Conservation (phyloP, 768 basidiomycete genomes). For the Lactarius evosmus region DNA sequence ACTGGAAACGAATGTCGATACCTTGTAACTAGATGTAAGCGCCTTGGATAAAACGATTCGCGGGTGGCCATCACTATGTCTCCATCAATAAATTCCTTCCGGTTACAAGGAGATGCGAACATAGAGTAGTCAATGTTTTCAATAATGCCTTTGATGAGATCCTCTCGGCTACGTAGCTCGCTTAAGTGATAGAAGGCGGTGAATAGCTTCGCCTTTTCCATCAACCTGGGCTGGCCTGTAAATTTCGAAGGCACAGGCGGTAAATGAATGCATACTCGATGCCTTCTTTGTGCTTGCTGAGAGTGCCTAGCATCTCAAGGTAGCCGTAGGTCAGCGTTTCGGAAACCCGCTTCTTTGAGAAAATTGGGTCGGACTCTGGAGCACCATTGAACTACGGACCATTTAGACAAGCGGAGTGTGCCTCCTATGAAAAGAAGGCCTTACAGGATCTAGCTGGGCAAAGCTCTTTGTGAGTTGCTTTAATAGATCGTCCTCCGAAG, state of each 20-base stretch:
- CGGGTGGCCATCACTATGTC: constrained; percentile 82
- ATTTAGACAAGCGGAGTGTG: background rate
- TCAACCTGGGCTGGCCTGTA: constrained; percentile 47
- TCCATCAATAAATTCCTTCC: constrained; percentile 20
- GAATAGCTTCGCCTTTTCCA: constrained; percentile 91
- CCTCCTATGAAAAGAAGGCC: constrained; percentile 30
- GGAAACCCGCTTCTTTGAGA: constrained; percentile 78
- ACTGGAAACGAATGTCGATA: constrained; percentile 30
- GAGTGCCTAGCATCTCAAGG: constrained; percentile 89
- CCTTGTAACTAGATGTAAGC: constrained; percentile 89
- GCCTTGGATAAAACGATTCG: constrained; percentile 93
- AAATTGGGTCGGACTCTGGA: constrained; percentile 73
- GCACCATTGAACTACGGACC: constrained; percentile 60
- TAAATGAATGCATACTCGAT: constrained; percentile 54
- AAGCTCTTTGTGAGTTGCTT: constrained; percentile 82
- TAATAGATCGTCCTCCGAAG: constrained; percentile 80
- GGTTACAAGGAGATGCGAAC: constrained; percentile 43
- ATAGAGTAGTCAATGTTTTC: constrained; percentile 89
- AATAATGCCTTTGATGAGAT: constrained; percentile 86
- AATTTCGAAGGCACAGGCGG: background rate
- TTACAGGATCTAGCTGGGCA: constrained; percentile 87
- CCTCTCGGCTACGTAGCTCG: constrained; percentile 87
- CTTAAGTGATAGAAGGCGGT: constrained; percentile 95
- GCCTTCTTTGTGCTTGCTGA: constrained; percentile 87
- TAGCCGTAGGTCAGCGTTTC: constrained; percentile 88